These are phyloP conservation scores for Priceomyces haplophilus DNA, from an alignment of 805 yeast genomes.

Conservation along the genomic window DNA sequence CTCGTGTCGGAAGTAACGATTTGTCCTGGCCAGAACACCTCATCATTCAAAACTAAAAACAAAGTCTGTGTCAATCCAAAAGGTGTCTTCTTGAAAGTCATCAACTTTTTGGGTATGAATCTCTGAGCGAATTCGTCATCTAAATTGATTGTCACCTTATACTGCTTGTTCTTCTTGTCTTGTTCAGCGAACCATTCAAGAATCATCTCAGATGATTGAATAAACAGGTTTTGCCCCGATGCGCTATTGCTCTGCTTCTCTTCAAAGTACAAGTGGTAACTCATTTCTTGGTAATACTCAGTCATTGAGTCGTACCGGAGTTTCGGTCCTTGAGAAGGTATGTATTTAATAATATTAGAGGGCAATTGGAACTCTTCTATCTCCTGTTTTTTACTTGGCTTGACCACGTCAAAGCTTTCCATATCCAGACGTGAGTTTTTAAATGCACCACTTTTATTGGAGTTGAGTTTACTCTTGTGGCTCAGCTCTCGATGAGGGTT, in stretches of 20 bases:
- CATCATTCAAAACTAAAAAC: constrained; percentile 49
- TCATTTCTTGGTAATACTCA: constrained; percentile 55
- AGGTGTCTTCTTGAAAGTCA: constrained; percentile 55
- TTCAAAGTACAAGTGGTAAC: constrained; percentile 61
- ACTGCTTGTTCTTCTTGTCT: constrained; percentile 37
- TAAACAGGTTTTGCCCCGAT: constrained; percentile 40
- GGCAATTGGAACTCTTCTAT: constrained; percentile 16
- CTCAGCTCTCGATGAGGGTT: not conserved
- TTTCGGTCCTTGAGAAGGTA: constrained; percentile 38
- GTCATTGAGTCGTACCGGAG: constrained; percentile 48
- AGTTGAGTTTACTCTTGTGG: not conserved
- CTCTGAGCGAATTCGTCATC: constrained; percentile 49
- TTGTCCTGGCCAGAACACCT: constrained; percentile 58
- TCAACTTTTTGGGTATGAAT: constrained; percentile 48
- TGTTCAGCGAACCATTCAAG: constrained; percentile 52
- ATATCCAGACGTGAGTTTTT: not conserved
- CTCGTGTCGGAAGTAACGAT: constrained; percentile 42
- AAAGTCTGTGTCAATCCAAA: constrained; percentile 58
- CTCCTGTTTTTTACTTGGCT: constrained; percentile 1
- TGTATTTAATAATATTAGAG: constrained; percentile 26
- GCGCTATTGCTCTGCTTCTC: constrained; percentile 42
- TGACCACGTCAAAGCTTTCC: not conserved
- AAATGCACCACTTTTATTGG: not conserved
- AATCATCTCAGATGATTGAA: constrained; percentile 40
- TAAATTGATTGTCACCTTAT: constrained; percentile 41